Base-by-base conservation (phyloP, 140 eudicot species). In the Bidens hawaiensis region DNA sequence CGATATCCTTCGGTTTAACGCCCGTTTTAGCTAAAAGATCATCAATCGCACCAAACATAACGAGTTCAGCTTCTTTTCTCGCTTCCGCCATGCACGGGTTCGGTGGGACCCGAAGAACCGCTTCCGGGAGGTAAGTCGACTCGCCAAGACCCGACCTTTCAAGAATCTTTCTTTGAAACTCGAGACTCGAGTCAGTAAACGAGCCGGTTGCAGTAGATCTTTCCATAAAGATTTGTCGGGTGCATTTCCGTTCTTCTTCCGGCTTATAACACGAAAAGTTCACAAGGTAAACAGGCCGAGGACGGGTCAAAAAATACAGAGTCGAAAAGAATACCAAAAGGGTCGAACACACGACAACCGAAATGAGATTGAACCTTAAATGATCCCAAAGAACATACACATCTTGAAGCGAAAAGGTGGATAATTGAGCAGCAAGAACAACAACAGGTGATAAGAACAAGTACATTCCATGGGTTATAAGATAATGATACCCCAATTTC, bases 131-230 rank as follows among this genome's bases (percentile, higher is more conserved):
- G 57, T 88, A 88, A 23, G 96, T 88, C 0, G 73, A 60, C 67
- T 88, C 90, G 1, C 96, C 94, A 50, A 88, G 96, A 53, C 96
- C 96, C 5, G 96, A 88, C 47, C 96, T 75, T 65, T 88, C 96
- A 4, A 88, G 90, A 68, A 88, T 85, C 56, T 88, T 88, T 75
- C 74, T 66, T 34, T 85, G 96, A 42, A 88, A 88, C 21, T 79
- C 85, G 6, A 88, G 88, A 48, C 77, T 88, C 26, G 50, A 51
- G 0, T 76, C 85, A 0, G 87, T 77, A 50, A 88, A 88, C 14
- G 79, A 51, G n/a, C 88, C 96, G 1, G 88, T 78, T 51, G 54
- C 30, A 19, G 58, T 25, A 4, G 90, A 88, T 18, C 87, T 67
- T 36, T 88, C 90, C 85, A 88, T 75, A 76, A 88, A 88, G 49